phyloP scores from a whole-genome alignment of 2,329 filamentous ascomycete species.

The Scopulariopsis brevicaulis region DNA sequence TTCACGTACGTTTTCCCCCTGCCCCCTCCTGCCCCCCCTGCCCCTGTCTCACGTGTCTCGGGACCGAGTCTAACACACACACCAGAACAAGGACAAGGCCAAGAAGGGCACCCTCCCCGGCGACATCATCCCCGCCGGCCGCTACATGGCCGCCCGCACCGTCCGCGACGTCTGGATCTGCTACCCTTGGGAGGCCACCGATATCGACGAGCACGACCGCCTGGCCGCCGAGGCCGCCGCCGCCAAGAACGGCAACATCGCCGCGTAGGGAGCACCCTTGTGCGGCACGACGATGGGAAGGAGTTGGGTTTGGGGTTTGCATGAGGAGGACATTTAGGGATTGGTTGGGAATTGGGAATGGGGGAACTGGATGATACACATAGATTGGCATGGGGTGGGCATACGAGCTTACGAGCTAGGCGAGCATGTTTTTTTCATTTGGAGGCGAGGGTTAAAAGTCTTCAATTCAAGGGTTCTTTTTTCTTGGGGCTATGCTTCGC shows the following conservation, averaged over 20 bases:
- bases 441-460: background rate
- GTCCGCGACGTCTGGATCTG: constrained; percentile 96
- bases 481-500: background rate
- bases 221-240: constrained; percentile 37
- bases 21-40: constrained; percentile 3
- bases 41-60: no score
- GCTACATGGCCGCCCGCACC: constrained; percentile 79
- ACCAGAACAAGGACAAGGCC: constrained; percentile 86
- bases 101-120: constrained; percentile 84
- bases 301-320: background rate
- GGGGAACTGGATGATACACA: background rate
- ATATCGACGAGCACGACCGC: constrained; percentile 86
- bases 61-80: background rate
- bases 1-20: constrained; percentile 55
- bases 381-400: background rate
- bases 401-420: background rate
- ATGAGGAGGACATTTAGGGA: background rate
- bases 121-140: constrained; percentile 60
- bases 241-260: constrained; percentile 15
- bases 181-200: constrained; percentile 94
- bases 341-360: background rate
- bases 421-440: background rate
- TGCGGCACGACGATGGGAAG: background rate
- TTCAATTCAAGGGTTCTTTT: background rate
- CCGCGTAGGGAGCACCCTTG: background rate